Conservation (phyloP, 192 early-diverging fungal genomes). For the Phlyctochytrium arcticum region DNA sequence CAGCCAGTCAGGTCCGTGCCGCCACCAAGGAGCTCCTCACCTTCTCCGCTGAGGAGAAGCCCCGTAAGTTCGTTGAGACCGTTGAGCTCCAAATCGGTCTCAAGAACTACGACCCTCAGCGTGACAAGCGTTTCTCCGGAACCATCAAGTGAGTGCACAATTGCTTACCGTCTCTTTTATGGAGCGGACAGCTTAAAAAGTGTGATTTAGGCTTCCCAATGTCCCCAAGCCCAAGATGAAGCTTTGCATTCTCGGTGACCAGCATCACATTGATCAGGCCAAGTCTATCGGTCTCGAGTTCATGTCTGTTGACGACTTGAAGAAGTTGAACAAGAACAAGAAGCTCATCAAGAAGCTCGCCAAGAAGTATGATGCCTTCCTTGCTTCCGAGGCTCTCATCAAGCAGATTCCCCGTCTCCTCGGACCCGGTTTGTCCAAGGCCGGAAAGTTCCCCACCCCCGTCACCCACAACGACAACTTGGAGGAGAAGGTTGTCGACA, state of each 20-base stretch:
- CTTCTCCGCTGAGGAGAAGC: slow-evolving; percentile 77
- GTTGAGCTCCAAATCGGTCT: slow-evolving; percentile 97
- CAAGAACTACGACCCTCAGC: slow-evolving; percentile 99
- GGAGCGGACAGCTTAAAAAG: not conserved
- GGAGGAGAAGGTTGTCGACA: slow-evolving; percentile 82
- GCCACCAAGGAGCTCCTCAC: slow-evolving; percentile 64
- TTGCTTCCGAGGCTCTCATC: slow-evolving; percentile 95
- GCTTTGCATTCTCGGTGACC: slow-evolving; percentile 94
- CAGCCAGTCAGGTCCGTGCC: slow-evolving; percentile 84
- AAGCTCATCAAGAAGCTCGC: slow-evolving; percentile 99
- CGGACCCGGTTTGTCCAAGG: slow-evolving; percentile 98
- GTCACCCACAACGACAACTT: slow-evolving; percentile 86
- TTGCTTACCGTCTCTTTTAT: not conserved
- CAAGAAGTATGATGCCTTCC: slow-evolving; percentile 97
- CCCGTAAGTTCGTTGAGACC: slow-evolving; percentile 95
- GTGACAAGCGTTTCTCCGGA: slow-evolving; percentile 99
- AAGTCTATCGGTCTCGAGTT: slow-evolving; percentile 84
- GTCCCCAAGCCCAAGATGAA: slow-evolving; percentile 93
- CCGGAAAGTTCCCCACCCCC: slow-evolving; percentile 98
- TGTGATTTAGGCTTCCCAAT: slow-evolving; percentile 71
- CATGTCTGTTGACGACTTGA: slow-evolving; percentile 95
- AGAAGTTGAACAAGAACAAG: slow-evolving; percentile 99
- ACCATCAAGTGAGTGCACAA: slow-evolving; percentile 42
- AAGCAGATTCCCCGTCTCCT: slow-evolving; percentile 99
- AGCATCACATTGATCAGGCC: slow-evolving; percentile 92